Evolutionary conservation across 1,284 basidiomycete genomes (phyloP).

Genomic region (Athelia psychrophila): DNA sequence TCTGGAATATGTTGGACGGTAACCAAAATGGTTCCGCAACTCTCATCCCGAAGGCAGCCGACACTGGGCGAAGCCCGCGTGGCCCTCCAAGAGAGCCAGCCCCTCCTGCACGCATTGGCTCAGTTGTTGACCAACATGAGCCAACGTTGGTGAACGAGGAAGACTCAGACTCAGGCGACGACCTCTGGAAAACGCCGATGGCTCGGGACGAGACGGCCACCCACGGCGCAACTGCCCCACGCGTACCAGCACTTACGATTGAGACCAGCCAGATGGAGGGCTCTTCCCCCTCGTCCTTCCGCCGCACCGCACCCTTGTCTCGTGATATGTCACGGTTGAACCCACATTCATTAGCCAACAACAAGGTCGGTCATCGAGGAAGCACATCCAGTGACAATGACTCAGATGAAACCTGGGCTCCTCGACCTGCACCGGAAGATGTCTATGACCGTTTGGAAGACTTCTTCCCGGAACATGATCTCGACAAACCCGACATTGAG

Average conservation of each 20-base stretch:
- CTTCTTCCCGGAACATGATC: constrained; percentile 90
- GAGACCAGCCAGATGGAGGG: background rate
- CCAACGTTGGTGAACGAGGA: background rate
- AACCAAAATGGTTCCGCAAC: constrained; percentile 7
- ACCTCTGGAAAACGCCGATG: background rate
- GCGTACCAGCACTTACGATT: background rate
- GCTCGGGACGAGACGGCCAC: background rate
- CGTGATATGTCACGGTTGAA: constrained; percentile 10
- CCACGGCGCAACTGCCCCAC: background rate
- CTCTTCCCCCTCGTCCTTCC: background rate
- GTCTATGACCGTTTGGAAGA: constrained; percentile 85
- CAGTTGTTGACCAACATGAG: background rate
- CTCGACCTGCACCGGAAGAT: constrained; percentile 82
- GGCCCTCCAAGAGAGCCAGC: background rate
- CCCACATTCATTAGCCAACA: constrained; percentile 3
- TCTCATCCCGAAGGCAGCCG: constrained; percentile 1
- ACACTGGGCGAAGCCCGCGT: background rate
- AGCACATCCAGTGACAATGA: constrained; percentile 63
- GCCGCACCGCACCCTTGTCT: background rate
- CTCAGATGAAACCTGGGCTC: constrained; percentile 61
- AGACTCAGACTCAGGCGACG: background rate
- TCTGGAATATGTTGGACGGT: constrained; percentile 24
- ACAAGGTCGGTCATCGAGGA: constrained; percentile 35
- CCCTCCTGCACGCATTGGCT: background rate
- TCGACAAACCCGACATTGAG: constrained; percentile 86